These are phyloP conservation scores for Solanum sitiens DNA, from an alignment of 257 asterid species.

Conservation along the genomic window DNA sequence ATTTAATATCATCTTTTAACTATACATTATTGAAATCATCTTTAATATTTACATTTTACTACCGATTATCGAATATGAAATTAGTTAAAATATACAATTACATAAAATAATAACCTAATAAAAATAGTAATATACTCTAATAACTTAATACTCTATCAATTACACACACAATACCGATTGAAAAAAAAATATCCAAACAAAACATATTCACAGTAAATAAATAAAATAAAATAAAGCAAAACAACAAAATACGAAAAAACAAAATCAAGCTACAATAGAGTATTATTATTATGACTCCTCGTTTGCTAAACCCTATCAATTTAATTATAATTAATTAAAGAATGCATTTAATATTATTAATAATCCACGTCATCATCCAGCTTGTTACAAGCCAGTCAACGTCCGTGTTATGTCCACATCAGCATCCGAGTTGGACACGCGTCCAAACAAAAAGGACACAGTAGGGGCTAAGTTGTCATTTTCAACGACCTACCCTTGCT, in stretches of 20 bases:
- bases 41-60: no score
- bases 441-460: background rate
- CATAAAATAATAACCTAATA: no score
- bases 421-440: background rate
- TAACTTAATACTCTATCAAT: background rate
- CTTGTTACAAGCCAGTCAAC: conserved; percentile 1
- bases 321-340: background rate
- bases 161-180: background rate
- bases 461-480: conserved; percentile 1
- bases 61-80: no score
- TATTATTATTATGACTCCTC: background rate
- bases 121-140: no score
- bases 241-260: background rate
- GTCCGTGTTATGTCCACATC: background rate
- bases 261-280: background rate
- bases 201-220: background rate
- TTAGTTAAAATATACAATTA: no score
- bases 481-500: background rate
- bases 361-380: background rate
- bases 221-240: background rate
- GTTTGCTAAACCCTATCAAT: background rate
- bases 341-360: background rate
- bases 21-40: background rate
- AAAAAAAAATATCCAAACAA: background rate
- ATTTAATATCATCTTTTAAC: background rate